phyloP scores from a whole-genome alignment of 2,329 filamentous ascomycete genomes.

The Saccharata proteae region DNA sequence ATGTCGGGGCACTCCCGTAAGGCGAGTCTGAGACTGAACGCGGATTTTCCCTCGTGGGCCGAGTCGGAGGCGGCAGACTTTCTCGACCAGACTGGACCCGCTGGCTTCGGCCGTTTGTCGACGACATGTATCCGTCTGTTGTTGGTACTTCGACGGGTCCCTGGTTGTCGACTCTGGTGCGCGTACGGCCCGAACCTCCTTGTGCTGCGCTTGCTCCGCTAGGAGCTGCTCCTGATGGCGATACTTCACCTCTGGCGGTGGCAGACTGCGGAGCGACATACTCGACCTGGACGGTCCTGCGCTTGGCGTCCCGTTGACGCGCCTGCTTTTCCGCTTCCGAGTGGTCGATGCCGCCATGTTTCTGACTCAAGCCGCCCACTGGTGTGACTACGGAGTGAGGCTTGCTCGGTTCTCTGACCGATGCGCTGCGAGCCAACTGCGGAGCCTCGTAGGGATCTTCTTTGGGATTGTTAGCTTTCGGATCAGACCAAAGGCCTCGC shows the following conservation, averaged over 20 bases:
- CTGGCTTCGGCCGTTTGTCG: slow-evolving; percentile 10
- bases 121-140: slow-evolving; percentile 24
- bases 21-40: slow-evolving; percentile 39
- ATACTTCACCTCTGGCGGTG: slow-evolving; percentile 58
- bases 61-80: slow-evolving; percentile 14
- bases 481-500: neutral
- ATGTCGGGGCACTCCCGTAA: slow-evolving; percentile 26
- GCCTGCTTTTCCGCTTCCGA: slow-evolving; percentile 53
- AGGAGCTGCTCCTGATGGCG: slow-evolving; percentile 20
- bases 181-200: slow-evolving; percentile 33
- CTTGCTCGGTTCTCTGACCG: slow-evolving; percentile 78
- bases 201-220: slow-evolving; percentile 19
- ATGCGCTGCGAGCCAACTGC: slow-evolving; percentile 70
- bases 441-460: slow-evolving; percentile 47
- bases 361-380: slow-evolving; percentile 53
- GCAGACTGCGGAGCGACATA: slow-evolving; percentile 87
- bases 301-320: slow-evolving; percentile 67
- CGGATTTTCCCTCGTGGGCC: slow-evolving; percentile 33
- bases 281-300: slow-evolving; percentile 91
- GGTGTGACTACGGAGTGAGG: slow-evolving; percentile 36
- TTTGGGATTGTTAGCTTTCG: slow-evolving; percentile 13
- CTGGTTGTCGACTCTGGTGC: slow-evolving; percentile 43
- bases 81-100: no score
- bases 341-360: slow-evolving; percentile 61
- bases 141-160: slow-evolving; percentile 35